Evolutionary conservation across 148 eudicot genomes (phyloP).

Genomic region (Dianthus caryophyllus): DNA sequence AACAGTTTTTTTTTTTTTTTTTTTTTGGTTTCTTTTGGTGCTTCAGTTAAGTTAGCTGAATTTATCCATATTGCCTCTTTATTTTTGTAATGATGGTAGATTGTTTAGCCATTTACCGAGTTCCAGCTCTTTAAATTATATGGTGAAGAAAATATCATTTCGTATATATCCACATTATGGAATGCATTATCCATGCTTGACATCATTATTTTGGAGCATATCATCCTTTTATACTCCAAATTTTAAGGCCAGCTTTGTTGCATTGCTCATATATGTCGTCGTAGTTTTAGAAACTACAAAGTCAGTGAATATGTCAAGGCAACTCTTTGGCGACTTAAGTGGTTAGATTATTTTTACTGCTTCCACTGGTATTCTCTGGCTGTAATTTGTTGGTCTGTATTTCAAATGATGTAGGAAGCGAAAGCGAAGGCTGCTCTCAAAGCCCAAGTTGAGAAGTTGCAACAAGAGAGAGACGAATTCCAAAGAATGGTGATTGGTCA

Average conservation of each 20-base stretch:
- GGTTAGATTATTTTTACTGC: neutral
- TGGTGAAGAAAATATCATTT: neutral
- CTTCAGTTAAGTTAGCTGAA: neutral
- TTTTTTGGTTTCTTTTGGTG: neutral
- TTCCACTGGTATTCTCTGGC: constrained; percentile 4
- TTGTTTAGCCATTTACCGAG: neutral
- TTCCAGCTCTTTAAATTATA: neutral
- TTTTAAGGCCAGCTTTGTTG: neutral
- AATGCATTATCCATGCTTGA: neutral
- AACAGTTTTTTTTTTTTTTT: neutral
- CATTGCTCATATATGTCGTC: neutral
- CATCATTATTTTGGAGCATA: neutral
- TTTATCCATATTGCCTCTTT: neutral
- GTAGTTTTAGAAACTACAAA: constrained; percentile 10
- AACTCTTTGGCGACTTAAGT: neutral
- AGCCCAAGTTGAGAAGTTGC: constrained; percentile 92
- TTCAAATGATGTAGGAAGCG: constrained; percentile 63
- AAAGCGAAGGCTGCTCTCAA: constrained; percentile 85
- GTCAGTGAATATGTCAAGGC: neutral
- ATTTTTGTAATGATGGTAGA: neutral
- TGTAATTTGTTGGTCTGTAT: constrained; percentile 8
- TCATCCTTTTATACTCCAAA: neutral
- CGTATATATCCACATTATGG: neutral
- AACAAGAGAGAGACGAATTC: constrained; percentile 96
- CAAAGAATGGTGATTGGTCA: constrained; percentile 99